Base-by-base conservation (phyloP, 305 asterid genomes). In the Fraxinus angustifolia region DNA sequence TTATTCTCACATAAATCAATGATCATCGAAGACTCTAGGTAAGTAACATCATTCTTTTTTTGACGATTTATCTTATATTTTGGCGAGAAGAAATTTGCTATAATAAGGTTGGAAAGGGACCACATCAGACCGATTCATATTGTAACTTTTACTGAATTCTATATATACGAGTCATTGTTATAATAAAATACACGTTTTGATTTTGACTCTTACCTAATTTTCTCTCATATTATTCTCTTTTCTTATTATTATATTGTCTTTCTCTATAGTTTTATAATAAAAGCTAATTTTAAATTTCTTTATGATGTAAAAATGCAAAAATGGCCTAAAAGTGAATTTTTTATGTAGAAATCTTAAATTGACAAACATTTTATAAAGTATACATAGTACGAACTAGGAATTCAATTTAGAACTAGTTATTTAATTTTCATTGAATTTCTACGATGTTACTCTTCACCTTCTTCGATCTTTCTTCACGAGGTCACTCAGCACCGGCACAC, bases 401-500 rank as follows among this genome's bases (percentile, higher is more conserved):
- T 48, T 48, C 58, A 48, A 3, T 50, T 50, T 14, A 50, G 21
- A 50, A 50, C 0, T 50, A 50, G 4, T 50, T 50, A 16, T 50
- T 4, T 50, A 50, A 50, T 53, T 53, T n/a, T 53, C 65, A 53
- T 16, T 53, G 65, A 5, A n/a, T 62, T 35, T 68, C 45, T 80
- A 0, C 33, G 56, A 80, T 21, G 12, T 14, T 56, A 73, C 83
- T 77, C 36, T 16, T 6, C 81, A 71, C 33, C 75, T 76, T 68
- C 81, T 77, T 40, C 16, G 83, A 28, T 45, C 58, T 82, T 80
- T 85, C 86, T 26, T 45, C 16, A 30, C 28, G 82, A 81, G 11
- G 21, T 4, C 31, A 74, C 53, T 72, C 78, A 19, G 31, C 50
- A 40, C 16, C 16, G 14, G 50, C 50, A 40, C 72, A 53, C 4